These are phyloP conservation scores for Cystoderma amianthinum DNA, from an alignment of 768 basidiomycete species.

Conservation along the genomic window DNA sequence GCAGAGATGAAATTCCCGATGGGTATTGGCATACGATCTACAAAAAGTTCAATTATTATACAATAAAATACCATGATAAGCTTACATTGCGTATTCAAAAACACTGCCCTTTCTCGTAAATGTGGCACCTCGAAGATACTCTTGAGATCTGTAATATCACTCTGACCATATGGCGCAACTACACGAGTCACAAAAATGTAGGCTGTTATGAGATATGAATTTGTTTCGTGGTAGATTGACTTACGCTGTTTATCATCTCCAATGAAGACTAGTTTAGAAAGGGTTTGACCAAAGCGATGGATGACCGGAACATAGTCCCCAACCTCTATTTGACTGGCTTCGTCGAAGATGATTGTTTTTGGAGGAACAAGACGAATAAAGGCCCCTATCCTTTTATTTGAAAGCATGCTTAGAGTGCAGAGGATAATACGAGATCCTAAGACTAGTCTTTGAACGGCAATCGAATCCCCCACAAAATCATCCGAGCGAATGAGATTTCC, in stretches of 20 bases:
- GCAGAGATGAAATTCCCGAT: slow-evolving; percentile 58
- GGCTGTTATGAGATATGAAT: slow-evolving; percentile 15
- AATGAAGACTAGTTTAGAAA: slow-evolving; percentile 42
- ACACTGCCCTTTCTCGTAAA: slow-evolving; percentile 28
- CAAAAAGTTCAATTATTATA: not conserved
- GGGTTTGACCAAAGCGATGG: slow-evolving; percentile 19
- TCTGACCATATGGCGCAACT: slow-evolving; percentile 65
- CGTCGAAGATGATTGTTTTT: slow-evolving; percentile 39
- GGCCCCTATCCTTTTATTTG: slow-evolving; percentile 18
- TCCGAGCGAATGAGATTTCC: slow-evolving; percentile 43
- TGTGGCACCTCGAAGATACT: slow-evolving; percentile 60
- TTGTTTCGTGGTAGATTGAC: slow-evolving; percentile 15
- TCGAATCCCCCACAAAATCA: slow-evolving; percentile 12
- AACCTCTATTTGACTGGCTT: slow-evolving; percentile 49
- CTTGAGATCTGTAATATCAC: slow-evolving; percentile 38
- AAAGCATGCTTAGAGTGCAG: slow-evolving; percentile 64
- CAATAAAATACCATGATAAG: slow-evolving; percentile 1
- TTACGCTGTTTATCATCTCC: slow-evolving; percentile 48
- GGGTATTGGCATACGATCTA: slow-evolving; percentile 58
- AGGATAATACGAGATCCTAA: slow-evolving; percentile 45
- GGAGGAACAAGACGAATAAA: slow-evolving; percentile 25
- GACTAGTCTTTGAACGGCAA: slow-evolving; percentile 19
- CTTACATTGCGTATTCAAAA: slow-evolving; percentile 61
- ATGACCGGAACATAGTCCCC: slow-evolving; percentile 38
- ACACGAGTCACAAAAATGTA: slow-evolving; percentile 10